Evolutionary conservation across 768 basidiomycete species (phyloP), one percentile per base, ranked within the genome.

Genomic region (Mycena latifolia): DNA sequence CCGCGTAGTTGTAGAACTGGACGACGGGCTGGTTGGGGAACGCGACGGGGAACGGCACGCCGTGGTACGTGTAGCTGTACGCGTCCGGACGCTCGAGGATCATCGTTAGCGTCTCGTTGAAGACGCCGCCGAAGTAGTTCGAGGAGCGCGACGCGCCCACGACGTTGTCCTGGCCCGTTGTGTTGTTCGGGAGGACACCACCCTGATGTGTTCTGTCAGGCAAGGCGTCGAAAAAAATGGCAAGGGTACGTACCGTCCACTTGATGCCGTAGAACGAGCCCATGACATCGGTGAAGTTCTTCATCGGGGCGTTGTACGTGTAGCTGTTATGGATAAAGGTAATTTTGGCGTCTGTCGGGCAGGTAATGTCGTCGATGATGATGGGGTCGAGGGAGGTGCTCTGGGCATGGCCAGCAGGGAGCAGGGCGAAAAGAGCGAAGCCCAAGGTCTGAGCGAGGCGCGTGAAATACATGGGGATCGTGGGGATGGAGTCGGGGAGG

Each of bases 241-340:
- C 7, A 29, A 9, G 11, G n/a, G 18, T n/a, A 55, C 59, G 28
- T 18, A 66, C 64, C 43, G 62, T 37, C 66, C 66, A 67, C 31
- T 24, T 12, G 46, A 60, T 31, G 41, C 61, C 31, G 63, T 61
- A 69, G 54, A 69, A 69, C 20, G 67, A 69, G 12, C 47, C 27
- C 27, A 56, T 63, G 45, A 61, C 35, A 41, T 58, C 46, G 12
- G 58, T 61, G 54, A 69, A 69, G 29, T 47, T 56, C 27, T 46
- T 15, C 28, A 56, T 20, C 25, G 55, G 55, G 11, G 55, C 55
- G 43, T 28, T 56, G 20, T 56, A 56, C 41, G 55, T 56, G 41
- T 56, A 56, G 55, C 55, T 56, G 45, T 51, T 51, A 28, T 51
- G 50, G 4, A 51, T 15, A 28, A 51, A 51, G 50, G 50, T 51